phyloP scores from a whole-genome alignment of 352 stramenopile species.

The Phytophthora lateralis region DNA sequence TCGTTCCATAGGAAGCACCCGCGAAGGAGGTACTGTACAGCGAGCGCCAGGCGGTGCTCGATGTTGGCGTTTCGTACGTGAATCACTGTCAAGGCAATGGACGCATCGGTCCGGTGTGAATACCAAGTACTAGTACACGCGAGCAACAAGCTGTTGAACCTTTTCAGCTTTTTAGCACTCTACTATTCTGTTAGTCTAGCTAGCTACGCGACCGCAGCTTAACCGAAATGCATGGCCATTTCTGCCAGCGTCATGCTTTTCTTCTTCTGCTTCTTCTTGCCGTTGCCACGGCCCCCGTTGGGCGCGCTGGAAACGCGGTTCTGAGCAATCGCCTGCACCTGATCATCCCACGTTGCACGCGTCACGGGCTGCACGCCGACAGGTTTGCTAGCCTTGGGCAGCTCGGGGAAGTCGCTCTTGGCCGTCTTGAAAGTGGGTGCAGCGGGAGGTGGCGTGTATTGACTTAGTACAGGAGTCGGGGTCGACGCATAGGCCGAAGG shows the following conservation, averaged over 20 bases:
- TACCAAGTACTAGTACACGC: neutral
- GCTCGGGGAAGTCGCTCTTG: conserved; percentile 80
- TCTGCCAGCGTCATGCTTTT: conserved; percentile 80
- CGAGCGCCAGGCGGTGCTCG: neutral
- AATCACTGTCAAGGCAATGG: conserved; percentile 9
- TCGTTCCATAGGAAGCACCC: conserved; percentile 11
- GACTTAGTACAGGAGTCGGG: conserved; percentile 32
- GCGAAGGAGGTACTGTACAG: conserved; percentile 5
- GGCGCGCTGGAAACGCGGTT: conserved; percentile 39
- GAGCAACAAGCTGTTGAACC: conserved; percentile 1
- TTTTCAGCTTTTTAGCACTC: conserved; percentile 9
- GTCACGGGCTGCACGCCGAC: conserved; percentile 78
- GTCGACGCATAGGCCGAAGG: conserved; percentile 40
- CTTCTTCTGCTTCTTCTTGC: conserved; percentile 87
- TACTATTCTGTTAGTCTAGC: conserved; percentile 22
- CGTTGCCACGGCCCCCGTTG: conserved; percentile 31
- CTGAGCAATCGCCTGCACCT: conserved; percentile 74
- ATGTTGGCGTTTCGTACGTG: conserved; percentile 11
- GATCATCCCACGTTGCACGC: conserved; percentile 82
- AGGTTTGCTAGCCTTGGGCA: conserved; percentile 60
- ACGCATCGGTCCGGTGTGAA: neutral
- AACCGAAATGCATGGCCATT: conserved; percentile 84
- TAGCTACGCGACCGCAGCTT: conserved; percentile 19
- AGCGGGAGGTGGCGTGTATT: conserved; percentile 28
- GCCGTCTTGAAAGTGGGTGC: conserved; percentile 42